phyloP scores from a whole-genome alignment of 495 filamentous ascomycete species.

The Acidomyces sp. region DNA sequence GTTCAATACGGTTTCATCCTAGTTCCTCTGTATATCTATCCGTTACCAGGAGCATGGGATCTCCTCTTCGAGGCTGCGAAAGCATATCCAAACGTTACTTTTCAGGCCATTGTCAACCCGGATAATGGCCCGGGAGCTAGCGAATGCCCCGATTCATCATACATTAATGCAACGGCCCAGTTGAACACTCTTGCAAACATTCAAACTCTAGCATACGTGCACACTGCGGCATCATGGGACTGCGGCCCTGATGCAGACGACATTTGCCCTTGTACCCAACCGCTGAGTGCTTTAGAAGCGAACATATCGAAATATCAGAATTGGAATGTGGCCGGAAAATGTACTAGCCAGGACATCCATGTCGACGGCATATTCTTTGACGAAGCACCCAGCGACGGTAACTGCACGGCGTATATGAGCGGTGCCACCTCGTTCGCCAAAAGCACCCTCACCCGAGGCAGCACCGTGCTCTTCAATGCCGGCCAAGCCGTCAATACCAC shows the following conservation, averaged over 20 bases:
- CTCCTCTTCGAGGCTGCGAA: slow-evolving; percentile 19
- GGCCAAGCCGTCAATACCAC: slow-evolving; percentile 2
- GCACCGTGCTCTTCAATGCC: slow-evolving; percentile 10
- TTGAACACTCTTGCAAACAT: slow-evolving; percentile 39
- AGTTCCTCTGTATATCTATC: slow-evolving; percentile 40
- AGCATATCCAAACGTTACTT: slow-evolving; percentile 35
- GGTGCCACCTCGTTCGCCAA: slow-evolving; percentile 6
- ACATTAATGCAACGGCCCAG: slow-evolving; percentile 34
- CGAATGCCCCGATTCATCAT: slow-evolving; percentile 38
- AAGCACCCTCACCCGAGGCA: slow-evolving; percentile 1
- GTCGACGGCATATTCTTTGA: slow-evolving; percentile 13
- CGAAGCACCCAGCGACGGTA: slow-evolving; percentile 3
- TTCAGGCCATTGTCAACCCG: slow-evolving; percentile 45
- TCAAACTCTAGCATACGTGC: slow-evolving; percentile 42
- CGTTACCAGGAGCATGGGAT: slow-evolving; percentile 32
- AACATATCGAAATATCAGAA: slow-evolving; percentile 33
- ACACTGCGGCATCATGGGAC: slow-evolving; percentile 28
- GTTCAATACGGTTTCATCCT: slow-evolving; percentile 26
- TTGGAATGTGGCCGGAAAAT: slow-evolving; percentile 22
- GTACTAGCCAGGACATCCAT: background rate
- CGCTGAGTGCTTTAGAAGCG: slow-evolving; percentile 23
- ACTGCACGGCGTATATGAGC: slow-evolving; percentile 2
- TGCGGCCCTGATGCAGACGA: slow-evolving; percentile 1
- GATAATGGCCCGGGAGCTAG: slow-evolving; percentile 41
- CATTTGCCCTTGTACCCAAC: slow-evolving; percentile 13